phyloP scores from a whole-genome alignment of 805 yeast genomes.

The Saccharomycopsis microspora region DNA sequence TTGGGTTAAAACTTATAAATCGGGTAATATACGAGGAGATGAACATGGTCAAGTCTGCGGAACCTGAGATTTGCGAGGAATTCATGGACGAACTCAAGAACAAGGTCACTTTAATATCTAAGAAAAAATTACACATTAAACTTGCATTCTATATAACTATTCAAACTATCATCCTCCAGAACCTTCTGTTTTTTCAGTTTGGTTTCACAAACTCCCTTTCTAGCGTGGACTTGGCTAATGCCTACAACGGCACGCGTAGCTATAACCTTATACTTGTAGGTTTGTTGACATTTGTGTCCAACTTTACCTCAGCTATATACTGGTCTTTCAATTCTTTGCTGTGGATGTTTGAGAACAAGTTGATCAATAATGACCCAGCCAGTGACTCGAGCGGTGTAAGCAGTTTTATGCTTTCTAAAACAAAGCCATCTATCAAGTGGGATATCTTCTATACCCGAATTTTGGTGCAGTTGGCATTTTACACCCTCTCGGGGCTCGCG shows the following conservation, averaged over 20 bases:
- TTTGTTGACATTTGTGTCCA: conserved; percentile 65
- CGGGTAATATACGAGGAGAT: conserved; percentile 5
- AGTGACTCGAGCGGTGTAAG: conserved; percentile 5
- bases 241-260: conserved; percentile 75
- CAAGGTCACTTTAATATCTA: not conserved
- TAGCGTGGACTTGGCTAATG: conserved; percentile 80
- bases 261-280: conserved; percentile 70
- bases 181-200: conserved; percentile 70
- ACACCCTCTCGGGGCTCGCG: conserved; percentile 45
- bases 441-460: conserved; percentile 26
- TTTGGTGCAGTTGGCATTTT: conserved; percentile 37
- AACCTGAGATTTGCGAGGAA: not conserved
- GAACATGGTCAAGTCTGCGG: not conserved
- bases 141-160: conserved; percentile 18
- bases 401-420: conserved; percentile 2
- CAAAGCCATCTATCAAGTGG: conserved; percentile 20
- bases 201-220: conserved; percentile 92
- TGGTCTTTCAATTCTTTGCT: conserved; percentile 43
- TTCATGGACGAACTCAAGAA: not conserved
- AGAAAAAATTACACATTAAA: conserved; percentile 12
- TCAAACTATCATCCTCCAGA: conserved; percentile 47
- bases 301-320: conserved; percentile 76
- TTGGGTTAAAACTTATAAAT: conserved; percentile 5
- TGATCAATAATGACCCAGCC: conserved; percentile 11
- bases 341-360: conserved; percentile 23